Base-by-base conservation (phyloP, 495 filamentous ascomycete genomes). In the Penicillium egyptiacum region DNA sequence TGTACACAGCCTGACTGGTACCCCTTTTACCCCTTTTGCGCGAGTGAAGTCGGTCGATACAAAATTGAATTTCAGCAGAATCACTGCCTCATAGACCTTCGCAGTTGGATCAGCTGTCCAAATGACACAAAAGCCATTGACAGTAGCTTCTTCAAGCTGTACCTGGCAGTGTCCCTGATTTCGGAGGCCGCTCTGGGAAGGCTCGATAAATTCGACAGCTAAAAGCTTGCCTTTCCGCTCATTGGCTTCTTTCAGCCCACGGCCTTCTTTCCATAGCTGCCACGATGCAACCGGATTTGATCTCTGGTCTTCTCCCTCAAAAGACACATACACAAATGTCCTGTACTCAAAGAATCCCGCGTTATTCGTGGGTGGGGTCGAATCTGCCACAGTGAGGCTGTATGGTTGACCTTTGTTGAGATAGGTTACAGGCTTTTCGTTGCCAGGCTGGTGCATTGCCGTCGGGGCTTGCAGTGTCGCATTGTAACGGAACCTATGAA, bases 1-100 rank as follows among this genome's bases (percentile, higher is more conserved):
- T 14, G 90, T 84, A 68, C 93, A 96, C 2, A 97, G 78, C 45
- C 92, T 78, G 22, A 97, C 92, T 0, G 92, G 89, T 53, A 95
- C 94, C 19, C 92, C 92, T 71, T 96, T 97, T 23, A 97, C 92
- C 41, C 92, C 93, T 63, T 97, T 96, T 11, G 92, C 96, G 64
- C 95, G 92, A 70, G 90, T 96, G 69, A 96, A 97, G 67, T 97
- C 92, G 22, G 93, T 97, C 0, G 92, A 97, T 0, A 97, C 80
- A 64, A 97, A 97, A 72, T 97, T 97, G 80, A 96, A 97, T 48
- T 91, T 88, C 10, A 96, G 88, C 20, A 89, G 84, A 48, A 97
- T 82, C 30, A 81, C 86, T 69, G 88, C 91, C 53, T 95, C 88
- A 5, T 86, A 76, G 1, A 74, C 64, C 0, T 81, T 82, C 11